Percentiles rank a stretch among this genome's conserved stretches.
phyloP scores from a whole-genome alignment of 2,329 filamentous ascomycete species.

The Sarocladium brachiariae region DNA sequence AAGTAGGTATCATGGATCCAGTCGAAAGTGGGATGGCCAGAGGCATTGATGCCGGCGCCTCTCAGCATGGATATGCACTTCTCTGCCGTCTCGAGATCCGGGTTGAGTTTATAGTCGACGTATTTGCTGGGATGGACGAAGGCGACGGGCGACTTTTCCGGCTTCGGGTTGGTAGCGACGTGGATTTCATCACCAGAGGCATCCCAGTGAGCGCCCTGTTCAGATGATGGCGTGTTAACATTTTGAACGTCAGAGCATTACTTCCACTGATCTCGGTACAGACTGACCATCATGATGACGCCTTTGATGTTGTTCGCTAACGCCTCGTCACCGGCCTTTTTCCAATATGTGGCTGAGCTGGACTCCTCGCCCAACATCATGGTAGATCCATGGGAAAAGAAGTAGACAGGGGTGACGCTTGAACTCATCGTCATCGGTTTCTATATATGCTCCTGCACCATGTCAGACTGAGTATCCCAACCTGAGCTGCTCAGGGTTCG shows the following conservation, averaged over 20 bases:
- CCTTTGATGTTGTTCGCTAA: slow-evolving; percentile 3
- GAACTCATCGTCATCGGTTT: background rate
- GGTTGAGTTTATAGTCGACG: slow-evolving; percentile 3
- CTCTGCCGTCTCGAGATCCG: slow-evolving; percentile 1
- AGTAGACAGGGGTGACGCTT: slow-evolving; percentile 47
- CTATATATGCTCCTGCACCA: too few relatives aligned
- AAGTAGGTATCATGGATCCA: slow-evolving; percentile 70
- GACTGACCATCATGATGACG: slow-evolving; percentile 6
- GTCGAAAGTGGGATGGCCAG: slow-evolving; percentile 49
- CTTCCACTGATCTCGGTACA: too few relatives aligned
- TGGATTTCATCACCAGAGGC: slow-evolving; percentile 2
- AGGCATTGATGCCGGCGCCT: slow-evolving; percentile 45
- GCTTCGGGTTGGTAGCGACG: slow-evolving; percentile 1
- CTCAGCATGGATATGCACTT: background rate
- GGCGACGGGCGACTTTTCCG: background rate
- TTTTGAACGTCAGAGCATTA: background rate
- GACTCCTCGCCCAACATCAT: slow-evolving; percentile 66
- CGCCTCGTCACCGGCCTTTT: slow-evolving; percentile 50
- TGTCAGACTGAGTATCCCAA: too few relatives aligned
- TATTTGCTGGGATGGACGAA: slow-evolving; percentile 4
- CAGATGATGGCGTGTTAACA: background rate
- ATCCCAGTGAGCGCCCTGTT: slow-evolving; percentile 4
- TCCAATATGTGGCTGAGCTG: slow-evolving; percentile 57
- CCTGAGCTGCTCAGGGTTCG: too few relatives aligned
- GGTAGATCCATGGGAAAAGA: slow-evolving; percentile 65